phyloP scores from a whole-genome alignment of 768 basidiomycete species.

The Artomyces pyxidatus region DNA sequence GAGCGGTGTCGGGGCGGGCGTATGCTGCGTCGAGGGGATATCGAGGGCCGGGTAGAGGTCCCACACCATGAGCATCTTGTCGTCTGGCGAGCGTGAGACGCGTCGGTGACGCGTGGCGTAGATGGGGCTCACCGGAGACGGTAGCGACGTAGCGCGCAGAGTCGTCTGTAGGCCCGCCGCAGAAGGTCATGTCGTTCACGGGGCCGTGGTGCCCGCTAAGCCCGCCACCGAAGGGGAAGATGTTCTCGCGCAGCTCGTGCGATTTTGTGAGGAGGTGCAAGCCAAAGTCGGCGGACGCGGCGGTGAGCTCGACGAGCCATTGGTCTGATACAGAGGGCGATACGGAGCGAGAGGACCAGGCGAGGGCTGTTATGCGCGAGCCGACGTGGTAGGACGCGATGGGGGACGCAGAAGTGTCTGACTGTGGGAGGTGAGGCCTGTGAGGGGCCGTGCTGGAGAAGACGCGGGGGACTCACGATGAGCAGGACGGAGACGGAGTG shows the following conservation, averaged over 20 bases:
- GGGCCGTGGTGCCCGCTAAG: slow-evolving; percentile 75
- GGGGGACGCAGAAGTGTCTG: slow-evolving; percentile 31
- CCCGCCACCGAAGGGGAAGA: slow-evolving; percentile 71
- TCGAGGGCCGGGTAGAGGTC: slow-evolving; percentile 58
- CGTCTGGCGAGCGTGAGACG: slow-evolving; percentile 57
- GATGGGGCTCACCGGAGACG: slow-evolving; percentile 48
- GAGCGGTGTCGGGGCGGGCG: slow-evolving; percentile 22
- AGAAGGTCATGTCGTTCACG: slow-evolving; percentile 73
- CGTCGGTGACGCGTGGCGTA: no score
- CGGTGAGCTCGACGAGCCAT: slow-evolving; percentile 72
- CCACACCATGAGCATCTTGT: slow-evolving; percentile 83
- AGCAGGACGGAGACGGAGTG: slow-evolving; percentile 65
- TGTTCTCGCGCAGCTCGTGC: slow-evolving; percentile 35
- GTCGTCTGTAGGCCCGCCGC: slow-evolving; percentile 65
- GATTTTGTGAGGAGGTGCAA: slow-evolving; percentile 63
- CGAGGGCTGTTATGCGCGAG: slow-evolving; percentile 59
- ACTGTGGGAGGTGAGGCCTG: slow-evolving; percentile 28
- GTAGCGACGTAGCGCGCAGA: slow-evolving; percentile 70
- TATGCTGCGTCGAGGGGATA: slow-evolving; percentile 33
- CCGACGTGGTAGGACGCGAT: slow-evolving; percentile 74
- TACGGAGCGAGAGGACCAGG: slow-evolving; percentile 65
- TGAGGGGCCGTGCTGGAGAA: slow-evolving; percentile 6
- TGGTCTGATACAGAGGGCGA: slow-evolving; percentile 58
- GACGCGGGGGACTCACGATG: slow-evolving; percentile 37
- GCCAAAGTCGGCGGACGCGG: slow-evolving; percentile 60